Percentiles rank a stretch among this genome's conserved stretches.
Conservation (phyloP, 2,329 filamentous ascomycete species). For the Ilyonectria robusta region DNA sequence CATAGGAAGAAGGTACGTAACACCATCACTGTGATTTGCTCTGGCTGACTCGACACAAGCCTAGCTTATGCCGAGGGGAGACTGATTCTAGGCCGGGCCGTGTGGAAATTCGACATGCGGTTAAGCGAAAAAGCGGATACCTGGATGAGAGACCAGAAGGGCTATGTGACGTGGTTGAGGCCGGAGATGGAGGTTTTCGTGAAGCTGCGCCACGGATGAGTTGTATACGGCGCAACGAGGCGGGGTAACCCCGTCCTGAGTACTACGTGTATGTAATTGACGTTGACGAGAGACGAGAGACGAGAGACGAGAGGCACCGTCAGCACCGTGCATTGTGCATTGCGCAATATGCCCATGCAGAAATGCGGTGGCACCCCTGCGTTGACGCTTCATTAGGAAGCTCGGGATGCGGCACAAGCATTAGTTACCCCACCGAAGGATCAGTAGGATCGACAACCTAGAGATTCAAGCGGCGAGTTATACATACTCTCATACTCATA, state of each 20-base stretch:
- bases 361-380: constrained; percentile 1
- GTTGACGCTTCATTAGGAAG: constrained; percentile 20
- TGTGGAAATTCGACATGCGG: constrained; percentile 32
- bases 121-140: constrained; percentile 19
- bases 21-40: neutral
- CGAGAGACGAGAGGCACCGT: neutral
- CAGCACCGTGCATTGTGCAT: constrained; percentile 1
- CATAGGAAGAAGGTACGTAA: constrained; percentile 33
- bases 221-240: neutral
- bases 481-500: neutral
- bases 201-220: constrained; percentile 21
- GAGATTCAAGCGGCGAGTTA: neutral
- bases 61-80: constrained; percentile 29
- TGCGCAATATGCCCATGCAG: neutral
- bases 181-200: constrained; percentile 30
- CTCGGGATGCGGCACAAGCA: neutral
- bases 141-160: constrained; percentile 33
- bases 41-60: constrained; percentile 22
- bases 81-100: constrained; percentile 27
- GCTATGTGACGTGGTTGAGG: constrained; percentile 31
- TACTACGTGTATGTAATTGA: neutral
- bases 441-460: constrained; percentile 3
- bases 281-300: neutral
- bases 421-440: neutral
- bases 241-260: neutral